These are phyloP conservation scores for Yamadazyma membranifaciens DNA, from an alignment of 1,139 yeast genomes.

Conservation along the genomic window DNA sequence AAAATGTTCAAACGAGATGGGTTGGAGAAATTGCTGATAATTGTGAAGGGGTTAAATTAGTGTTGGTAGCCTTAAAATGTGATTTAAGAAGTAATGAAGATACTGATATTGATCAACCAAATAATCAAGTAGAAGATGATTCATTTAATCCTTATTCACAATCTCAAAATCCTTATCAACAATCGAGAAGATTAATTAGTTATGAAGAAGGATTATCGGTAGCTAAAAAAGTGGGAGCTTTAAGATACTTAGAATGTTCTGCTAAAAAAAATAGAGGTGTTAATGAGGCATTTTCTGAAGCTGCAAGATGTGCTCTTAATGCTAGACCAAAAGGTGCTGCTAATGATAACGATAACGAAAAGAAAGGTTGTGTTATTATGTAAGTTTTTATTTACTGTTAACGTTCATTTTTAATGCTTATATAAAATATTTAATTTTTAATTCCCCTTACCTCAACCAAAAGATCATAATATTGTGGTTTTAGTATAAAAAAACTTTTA, in stretches of 20 bases:
- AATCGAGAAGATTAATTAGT: conserved; percentile 53
- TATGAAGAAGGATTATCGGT: conserved; percentile 46
- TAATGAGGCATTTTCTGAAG: conserved; percentile 95
- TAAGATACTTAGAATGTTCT: conserved; percentile 87
- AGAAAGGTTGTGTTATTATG: conserved; percentile 43
- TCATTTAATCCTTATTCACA: conserved; percentile 30
- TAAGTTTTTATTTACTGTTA: conserved; percentile 13
- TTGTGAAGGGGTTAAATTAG: conserved; percentile 94
- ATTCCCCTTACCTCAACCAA: not conserved
- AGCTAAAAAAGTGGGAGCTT: conserved; percentile 83
- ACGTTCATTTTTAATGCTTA: not conserved
- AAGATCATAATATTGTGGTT: no score
- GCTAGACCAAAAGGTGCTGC: conserved; percentile 85
- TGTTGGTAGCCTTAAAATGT: conserved; percentile 90
- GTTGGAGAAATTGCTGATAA: conserved; percentile 95
- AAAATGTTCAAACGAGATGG: conserved; percentile 93
- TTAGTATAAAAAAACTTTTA: not conserved
- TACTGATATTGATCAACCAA: conserved; percentile 25
- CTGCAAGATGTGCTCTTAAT: conserved; percentile 91
- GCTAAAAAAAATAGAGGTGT: conserved; percentile 95
- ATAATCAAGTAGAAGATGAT: conserved; percentile 28
- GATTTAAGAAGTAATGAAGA: conserved; percentile 67
- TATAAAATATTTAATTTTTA: not conserved
- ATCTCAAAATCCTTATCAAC: conserved; percentile 33
- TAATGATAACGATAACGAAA: conserved; percentile 46